A percentile compares a stretch with the other conserved stretches of the same genome.
Evolutionary conservation across 1,284 basidiomycete genomes (phyloP).

Genomic region (Cutaneotrichosporon spelunceum): DNA sequence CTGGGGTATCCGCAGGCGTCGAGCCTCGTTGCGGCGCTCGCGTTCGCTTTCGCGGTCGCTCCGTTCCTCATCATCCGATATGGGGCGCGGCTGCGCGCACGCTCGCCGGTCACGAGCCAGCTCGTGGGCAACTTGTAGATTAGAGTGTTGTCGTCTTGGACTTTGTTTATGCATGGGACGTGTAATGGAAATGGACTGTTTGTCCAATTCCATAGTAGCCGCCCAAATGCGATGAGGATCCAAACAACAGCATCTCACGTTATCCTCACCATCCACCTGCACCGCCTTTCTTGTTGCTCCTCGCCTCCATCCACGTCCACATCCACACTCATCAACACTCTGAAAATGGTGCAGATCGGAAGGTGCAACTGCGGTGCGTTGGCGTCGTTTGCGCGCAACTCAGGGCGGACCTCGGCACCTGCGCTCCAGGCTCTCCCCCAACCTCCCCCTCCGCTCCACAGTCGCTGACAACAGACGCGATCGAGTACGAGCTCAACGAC

Average conservation of each 20-base stretch:
- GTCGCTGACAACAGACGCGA: constrained; percentile 7
- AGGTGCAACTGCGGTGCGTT: constrained; percentile 5
- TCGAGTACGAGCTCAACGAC: constrained; percentile 19
- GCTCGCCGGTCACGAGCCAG: constrained; percentile 8
- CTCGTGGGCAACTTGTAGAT: constrained; percentile 4
- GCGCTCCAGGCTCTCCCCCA: no score
- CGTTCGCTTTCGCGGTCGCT: constrained; percentile 37
- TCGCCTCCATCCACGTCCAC: neutral
- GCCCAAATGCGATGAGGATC: neutral
- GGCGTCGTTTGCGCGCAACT: neutral
- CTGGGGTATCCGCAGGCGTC: constrained; percentile 45
- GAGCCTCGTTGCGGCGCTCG: constrained; percentile 44
- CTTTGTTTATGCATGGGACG: neutral
- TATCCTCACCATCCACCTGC: neutral
- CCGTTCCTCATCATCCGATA: constrained; percentile 46
- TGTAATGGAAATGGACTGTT: neutral
- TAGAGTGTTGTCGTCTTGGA: neutral
- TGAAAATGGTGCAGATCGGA: neutral
- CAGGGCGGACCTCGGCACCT: no score
- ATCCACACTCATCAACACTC: neutral
- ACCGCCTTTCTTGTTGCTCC: neutral
- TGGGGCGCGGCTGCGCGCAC: constrained; percentile 40
- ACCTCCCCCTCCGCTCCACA: neutral
- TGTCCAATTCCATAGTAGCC: neutral
- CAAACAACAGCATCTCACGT: neutral